These are phyloP conservation scores for Coniochaeta prunicola DNA, from an alignment of 2,329 filamentous ascomycete species.

Conservation along the genomic window DNA sequence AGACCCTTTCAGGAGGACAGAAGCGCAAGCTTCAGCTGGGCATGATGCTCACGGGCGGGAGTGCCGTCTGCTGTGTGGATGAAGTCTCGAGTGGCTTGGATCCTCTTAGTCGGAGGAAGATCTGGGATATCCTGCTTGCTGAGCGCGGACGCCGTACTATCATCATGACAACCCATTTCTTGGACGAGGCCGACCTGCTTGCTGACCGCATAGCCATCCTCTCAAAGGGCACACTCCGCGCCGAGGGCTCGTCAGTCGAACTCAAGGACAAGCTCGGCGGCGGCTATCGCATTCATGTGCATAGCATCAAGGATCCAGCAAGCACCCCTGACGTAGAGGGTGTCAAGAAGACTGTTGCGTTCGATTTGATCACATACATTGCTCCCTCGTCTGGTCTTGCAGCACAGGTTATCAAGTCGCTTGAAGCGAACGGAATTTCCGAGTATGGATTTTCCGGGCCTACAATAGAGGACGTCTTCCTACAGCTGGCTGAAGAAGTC, in stretches of 20 bases:
- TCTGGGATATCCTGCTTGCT: slow-evolving; percentile 87
- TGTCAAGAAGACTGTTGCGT: slow-evolving; percentile 49
- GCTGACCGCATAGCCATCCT: slow-evolving; percentile 85
- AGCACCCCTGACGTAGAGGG: slow-evolving; percentile 44
- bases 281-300: slow-evolving; percentile 75
- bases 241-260: slow-evolving; percentile 76
- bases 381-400: slow-evolving; percentile 64
- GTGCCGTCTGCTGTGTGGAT: slow-evolving; percentile 81
- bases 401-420: slow-evolving; percentile 59
- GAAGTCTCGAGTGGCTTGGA: slow-evolving; percentile 88
- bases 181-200: slow-evolving; percentile 86
- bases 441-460: slow-evolving; percentile 85
- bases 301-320: slow-evolving; percentile 45
- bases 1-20: slow-evolving; percentile 82
- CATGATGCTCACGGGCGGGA: slow-evolving; percentile 92
- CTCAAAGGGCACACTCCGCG: slow-evolving; percentile 75
- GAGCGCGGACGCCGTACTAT: slow-evolving; percentile 78
- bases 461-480: slow-evolving; percentile 87
- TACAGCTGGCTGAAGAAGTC: slow-evolving; percentile 78
- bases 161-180: slow-evolving; percentile 84
- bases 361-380: slow-evolving; percentile 68
- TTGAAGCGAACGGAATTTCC: slow-evolving; percentile 60
- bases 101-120: slow-evolving; percentile 76
- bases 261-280: slow-evolving; percentile 77
- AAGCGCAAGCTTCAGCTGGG: slow-evolving; percentile 88